phyloP scores from a whole-genome alignment of 257 asterid species.

The Rehmannia glutinosa region DNA sequence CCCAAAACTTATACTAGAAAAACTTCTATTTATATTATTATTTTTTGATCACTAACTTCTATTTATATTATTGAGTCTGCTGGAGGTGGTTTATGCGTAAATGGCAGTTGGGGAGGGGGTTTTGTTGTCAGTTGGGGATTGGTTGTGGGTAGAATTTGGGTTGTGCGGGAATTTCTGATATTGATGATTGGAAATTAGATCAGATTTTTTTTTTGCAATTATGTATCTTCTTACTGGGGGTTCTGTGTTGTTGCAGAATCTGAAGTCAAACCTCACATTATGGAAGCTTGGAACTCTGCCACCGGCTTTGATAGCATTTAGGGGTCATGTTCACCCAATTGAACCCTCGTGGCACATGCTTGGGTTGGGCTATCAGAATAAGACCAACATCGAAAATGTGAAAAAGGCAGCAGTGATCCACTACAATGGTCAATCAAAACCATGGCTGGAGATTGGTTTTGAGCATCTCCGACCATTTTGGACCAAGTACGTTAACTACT shows the following conservation, averaged over 20 bases:
- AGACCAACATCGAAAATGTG: conserved; percentile 63
- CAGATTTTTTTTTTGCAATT: neutral
- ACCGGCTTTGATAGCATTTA: conserved; percentile 97
- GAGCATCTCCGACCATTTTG: conserved; percentile 99
- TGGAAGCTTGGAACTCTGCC: conserved; percentile 99
- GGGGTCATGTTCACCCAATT: conserved; percentile 81
- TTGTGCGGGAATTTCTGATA: neutral
- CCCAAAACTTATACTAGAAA: too few species aligned
- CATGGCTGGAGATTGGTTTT: conserved; percentile 97
- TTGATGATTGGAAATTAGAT: neutral
- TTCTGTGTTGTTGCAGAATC: conserved; percentile 61
- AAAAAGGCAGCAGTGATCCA: conserved; percentile 94
- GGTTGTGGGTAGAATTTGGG: too few species aligned
- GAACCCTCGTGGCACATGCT: conserved; percentile 99
- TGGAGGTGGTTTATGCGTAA: too few species aligned
- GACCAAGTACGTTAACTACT: conserved; percentile 91
- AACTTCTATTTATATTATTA: too few species aligned
- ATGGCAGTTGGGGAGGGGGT: too few species aligned
- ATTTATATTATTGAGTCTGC: too few species aligned
- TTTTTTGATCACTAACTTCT: too few species aligned
- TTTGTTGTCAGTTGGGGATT: too few species aligned
- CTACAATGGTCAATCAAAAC: conserved; percentile 96
- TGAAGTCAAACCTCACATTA: conserved; percentile 82
- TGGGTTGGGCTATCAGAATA: conserved; percentile 96
- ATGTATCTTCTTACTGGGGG: conserved; percentile 4